Evolutionary conservation across 768 basidiomycete species (phyloP), one percentile per base, ranked within the genome.

Genomic region (Tricholoma sp.): DNA sequence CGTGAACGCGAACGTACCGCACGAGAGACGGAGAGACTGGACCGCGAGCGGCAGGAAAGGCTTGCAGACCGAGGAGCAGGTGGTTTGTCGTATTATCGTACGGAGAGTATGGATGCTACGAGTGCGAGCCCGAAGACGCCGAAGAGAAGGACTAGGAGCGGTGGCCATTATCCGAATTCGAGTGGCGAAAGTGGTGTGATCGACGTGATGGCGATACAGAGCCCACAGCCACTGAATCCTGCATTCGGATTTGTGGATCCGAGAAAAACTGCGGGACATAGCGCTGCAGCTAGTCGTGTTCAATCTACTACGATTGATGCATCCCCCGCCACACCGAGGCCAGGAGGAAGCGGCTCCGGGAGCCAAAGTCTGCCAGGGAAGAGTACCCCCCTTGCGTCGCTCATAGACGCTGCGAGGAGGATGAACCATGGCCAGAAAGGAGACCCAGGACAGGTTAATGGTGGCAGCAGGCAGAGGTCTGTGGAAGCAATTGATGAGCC

Each of bases 371-470:
- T 37, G 43, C 64, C 49, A 43, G 59, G 50, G 51, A 59, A 57
- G 41, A 63, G 68, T 61, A 83, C 79, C 0, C 79, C 82, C 1
- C 64, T 85, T 43, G 81, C 84, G 57, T 84, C 83, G 0, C 69
- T 85, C n/a, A 63, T 84, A 18, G 80, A 73, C 59, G 83, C 84
- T 2, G 83, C 84, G 10, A 74, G 82, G 32, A 78, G 79, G 55
- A 77, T 84, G 72, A 76, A 78, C 64, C 72, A 67, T 19, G 64
- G 70, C 53, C 71, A 71, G 12, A 69, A 61, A 3, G 65, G 63
- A 47, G 61, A 63, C 53, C 43, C 55, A 24, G 57, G 58, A 3
- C 57, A 51, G 45, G 64, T 59, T 8, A 57, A 71, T 52, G 73
- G 72, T 54, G 69, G 69, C 10, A 72, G 69, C 45, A 63, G 63